Base-by-base conservation (phyloP, 2,329 filamentous ascomycete species). In the Gremmenia infestans region DNA sequence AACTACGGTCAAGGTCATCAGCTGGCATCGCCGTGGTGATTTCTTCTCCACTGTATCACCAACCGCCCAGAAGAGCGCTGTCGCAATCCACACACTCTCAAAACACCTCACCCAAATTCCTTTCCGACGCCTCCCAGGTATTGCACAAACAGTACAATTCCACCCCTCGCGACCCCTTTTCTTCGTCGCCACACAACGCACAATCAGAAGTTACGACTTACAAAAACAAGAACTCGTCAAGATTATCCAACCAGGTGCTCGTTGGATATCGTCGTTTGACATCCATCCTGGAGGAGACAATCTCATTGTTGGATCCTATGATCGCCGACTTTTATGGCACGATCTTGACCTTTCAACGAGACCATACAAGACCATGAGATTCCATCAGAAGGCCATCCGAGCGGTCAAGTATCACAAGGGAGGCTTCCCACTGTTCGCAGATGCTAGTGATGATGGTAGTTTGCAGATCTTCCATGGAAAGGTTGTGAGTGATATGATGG, bases 401-500 rank as follows among this genome's bases (percentile, higher is more conserved):
- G 85, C 87, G 12, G 94, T 97, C 54, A 86, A 84, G 64, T 99
- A 89, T 74, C 95, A 99, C 73, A 85, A 86, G 56, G 84, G 85
- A 58, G 80, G 81, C 8, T 82, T 86, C 59, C 92, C 94, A 17
- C 79, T 99, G 37, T 97, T 99, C 68, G 94, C 92, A 0, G 93
- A 97, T 70, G 91, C 91, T 19, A 94, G 89, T 71, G 95, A 99
- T 70, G 94, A 99, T 71, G 94, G 94, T 28, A 91, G 87, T 19
- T 76, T 97, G 63, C 94, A 99, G 72, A 89, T 99, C 53, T 97
- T 97, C 83, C 93, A 97, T 71, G 93, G 91, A 55, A 96, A 93
- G 74, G 93, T 97, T 28, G 91, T 95, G 32, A 91, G 86, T 59
- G 94, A 99, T 71, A 78, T 96, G 71, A 90, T 99, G 83, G 91